Base-by-base conservation (phyloP, 1,139 yeast genomes). In the Kodamaea plutei region DNA sequence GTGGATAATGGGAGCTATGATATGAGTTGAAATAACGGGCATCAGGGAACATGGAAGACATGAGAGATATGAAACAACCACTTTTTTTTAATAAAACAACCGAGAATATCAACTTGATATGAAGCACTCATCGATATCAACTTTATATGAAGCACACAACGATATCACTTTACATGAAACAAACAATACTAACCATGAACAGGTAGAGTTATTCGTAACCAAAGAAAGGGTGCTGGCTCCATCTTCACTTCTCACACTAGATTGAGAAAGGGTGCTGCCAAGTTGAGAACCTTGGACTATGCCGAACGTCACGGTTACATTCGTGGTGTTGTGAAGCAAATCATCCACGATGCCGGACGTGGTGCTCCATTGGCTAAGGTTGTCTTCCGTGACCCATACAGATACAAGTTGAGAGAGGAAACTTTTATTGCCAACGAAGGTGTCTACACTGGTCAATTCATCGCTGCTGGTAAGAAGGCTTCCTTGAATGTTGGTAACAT, bases 181-280 rank as follows among this genome's bases (percentile, higher is more conserved):
- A n/a, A n/a, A n/a, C n/a, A 8, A 9, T 37, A 44, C 46, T 41
- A 44, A 43, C 45, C 34, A 15, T 19, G 16, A 27, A 63, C 65
- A 83, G 97, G 98, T 85, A 91, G 98, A 84, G 99, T 93, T 77
- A 93, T 93, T 80, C 95, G 98, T 79, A 91, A 93, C 83, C 98
- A 93, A 84, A 89, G 99, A 87, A 93, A 93, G 79, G 97, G 97
- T 83, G 97, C 96, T 76, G 98, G 98, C 68, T 89, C 97, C 65
- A 88, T 93, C 82, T 93, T 93, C 88, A 84, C 95, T 71, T 81
- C 98, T 64, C 95, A 89, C 91, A 91, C 97, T 80, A 91, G 97
- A 77, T 87, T 93, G 73, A 87, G 98, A 84, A 85, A 93, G 79
- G 99, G 98, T 71, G 97, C 98, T 68, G 99, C 99, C 70, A 91